Evolutionary conservation across 768 basidiomycete genomes (phyloP), one percentile per base, ranked within the genome.

Genomic region (Tricholoma flavovirens): DNA sequence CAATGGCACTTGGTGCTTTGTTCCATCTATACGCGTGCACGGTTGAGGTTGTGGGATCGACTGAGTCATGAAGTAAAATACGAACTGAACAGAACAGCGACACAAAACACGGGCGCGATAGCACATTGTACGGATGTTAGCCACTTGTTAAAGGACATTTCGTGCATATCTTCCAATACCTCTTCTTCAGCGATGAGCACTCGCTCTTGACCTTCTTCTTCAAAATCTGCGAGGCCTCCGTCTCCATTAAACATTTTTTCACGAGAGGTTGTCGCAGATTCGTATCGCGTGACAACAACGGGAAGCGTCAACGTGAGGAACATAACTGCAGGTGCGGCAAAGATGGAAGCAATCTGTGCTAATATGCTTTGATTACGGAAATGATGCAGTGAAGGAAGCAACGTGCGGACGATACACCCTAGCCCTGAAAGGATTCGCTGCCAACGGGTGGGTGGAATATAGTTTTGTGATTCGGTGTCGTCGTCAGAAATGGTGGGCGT

Each of bases 251-350:
- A 56, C 14, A 61, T 52, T 65, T 81, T 81, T 62, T 84, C 82
- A 11, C 64, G 67, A 3, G 74, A 63, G 14, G 62, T 56, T 15
- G 64, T 65, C 24, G 62, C 46, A 19, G 62, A 60, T 2, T 74
- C 64, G 61, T 84, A 84, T 3, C 82, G 79, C 9, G 77, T 83
- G 26, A 90, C 81, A 15, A 95, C 92, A 11, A 99, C 95, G 4
- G 94, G 94, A 9, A 98, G 74, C 0, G 96, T 98, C 17, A 98
- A 60, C 0, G 95, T 98, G 49, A 99, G 73, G 3, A 78, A 75
- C 69, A 97, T 74, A 1, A 99, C 84, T 1, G 93, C 92, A 1
- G 96, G 96, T 0, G 88, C 84, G 3, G 93, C 92, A 55, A 97
- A 79, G 22, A 96, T 61, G 0, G 86, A 82, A 0, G 89, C 88